phyloP scores from a whole-genome alignment of 345 rosid genomes.

The Alliaria petiolata region DNA sequence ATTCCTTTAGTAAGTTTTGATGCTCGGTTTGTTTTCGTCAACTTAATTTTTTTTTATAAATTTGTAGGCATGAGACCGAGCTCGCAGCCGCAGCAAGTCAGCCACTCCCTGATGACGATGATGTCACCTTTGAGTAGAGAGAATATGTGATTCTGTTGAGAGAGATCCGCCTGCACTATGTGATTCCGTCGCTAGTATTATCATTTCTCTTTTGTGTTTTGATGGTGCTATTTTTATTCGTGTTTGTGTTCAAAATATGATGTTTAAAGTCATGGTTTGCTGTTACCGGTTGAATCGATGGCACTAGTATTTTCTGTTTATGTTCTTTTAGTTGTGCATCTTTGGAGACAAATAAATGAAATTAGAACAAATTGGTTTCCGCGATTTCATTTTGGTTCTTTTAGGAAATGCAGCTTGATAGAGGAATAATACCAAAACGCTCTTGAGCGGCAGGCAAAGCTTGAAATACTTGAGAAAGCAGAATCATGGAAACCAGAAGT shows the following conservation, averaged over 20 bases:
- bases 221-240: slow-evolving; percentile 1
- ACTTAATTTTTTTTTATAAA: not conserved
- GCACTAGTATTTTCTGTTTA: not conserved
- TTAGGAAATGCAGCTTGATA: too few species aligned
- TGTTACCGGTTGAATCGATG: not conserved
- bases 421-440: too few species aligned
- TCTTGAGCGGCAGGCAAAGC: too few species aligned
- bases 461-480: too few species aligned
- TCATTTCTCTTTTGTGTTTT: not conserved
- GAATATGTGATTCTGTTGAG: too few species aligned
- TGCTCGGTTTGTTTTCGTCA: not conserved
- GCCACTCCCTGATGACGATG: slow-evolving; percentile 85
- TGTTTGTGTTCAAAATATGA: not conserved
- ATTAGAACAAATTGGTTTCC: too few species aligned
- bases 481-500: too few species aligned
- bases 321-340: not conserved
- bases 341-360: too few species aligned
- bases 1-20: too few species aligned
- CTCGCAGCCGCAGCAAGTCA: slow-evolving; percentile 66
- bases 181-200: not conserved
- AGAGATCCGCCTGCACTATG: not conserved
- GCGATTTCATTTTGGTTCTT: too few species aligned
- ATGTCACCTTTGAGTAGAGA: slow-evolving; percentile 62
- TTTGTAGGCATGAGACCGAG: slow-evolving; percentile 71
- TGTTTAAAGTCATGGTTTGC: not conserved